phyloP scores from a whole-genome alignment of 164 flowering plant species.

The Warburgia ugandensis region DNA sequence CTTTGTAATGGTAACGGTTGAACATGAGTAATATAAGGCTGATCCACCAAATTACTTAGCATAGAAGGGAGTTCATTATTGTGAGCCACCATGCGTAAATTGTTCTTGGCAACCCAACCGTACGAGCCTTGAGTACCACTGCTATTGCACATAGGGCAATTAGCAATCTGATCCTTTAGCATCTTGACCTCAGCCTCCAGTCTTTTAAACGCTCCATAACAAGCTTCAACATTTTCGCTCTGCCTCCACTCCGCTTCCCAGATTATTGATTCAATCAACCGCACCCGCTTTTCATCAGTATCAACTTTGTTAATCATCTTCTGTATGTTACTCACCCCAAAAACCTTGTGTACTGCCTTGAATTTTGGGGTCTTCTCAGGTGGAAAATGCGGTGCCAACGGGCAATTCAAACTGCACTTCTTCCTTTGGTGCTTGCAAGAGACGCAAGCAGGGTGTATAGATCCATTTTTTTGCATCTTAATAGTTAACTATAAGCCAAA shows the following conservation, averaged over 20 bases:
- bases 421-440: constrained; percentile 89
- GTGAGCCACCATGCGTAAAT: too few relatives aligned
- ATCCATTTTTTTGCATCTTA: constrained; percentile 19
- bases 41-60: too few relatives aligned
- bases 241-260: constrained; percentile 69
- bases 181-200: too few relatives aligned
- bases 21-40: too few relatives aligned
- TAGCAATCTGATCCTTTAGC: too few relatives aligned
- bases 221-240: too few relatives aligned
- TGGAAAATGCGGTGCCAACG: constrained; percentile 60
- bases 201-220: too few relatives aligned
- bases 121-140: too few relatives aligned
- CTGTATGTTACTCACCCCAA: constrained; percentile 65
- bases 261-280: constrained; percentile 40
- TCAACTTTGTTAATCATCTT: constrained; percentile 31
- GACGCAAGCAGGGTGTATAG: constrained; percentile 57
- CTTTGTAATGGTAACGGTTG: too few relatives aligned
- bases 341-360: constrained; percentile 61
- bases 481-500: constrained; percentile 33
- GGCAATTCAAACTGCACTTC: constrained; percentile 49
- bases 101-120: too few relatives aligned
- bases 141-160: too few relatives aligned
- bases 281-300: constrained; percentile 16
- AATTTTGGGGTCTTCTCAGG: constrained; percentile 36
- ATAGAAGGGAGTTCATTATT: too few relatives aligned